phyloP scores from a whole-genome alignment of 495 filamentous ascomycete species.

The Stereocaulon alpinum region DNA sequence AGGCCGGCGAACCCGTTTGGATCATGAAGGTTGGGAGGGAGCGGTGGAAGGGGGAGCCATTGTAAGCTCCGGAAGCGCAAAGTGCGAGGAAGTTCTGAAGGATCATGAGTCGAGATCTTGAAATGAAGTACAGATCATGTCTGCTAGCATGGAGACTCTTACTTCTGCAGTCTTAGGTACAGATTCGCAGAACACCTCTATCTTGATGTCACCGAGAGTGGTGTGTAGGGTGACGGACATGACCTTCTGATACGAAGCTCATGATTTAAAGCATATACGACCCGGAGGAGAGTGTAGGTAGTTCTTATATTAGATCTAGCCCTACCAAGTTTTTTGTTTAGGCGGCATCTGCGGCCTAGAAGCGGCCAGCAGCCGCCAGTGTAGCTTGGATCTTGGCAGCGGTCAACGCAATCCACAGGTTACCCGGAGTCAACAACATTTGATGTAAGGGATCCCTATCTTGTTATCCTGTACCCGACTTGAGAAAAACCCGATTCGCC shows the following conservation, averaged over 20 bases:
- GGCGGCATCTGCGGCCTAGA: conserved; percentile 13
- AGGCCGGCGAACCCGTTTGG: conserved; percentile 58
- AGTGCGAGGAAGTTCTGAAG: conserved; percentile 89
- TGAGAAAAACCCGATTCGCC: neutral
- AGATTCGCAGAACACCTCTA: conserved; percentile 92
- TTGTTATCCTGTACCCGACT: neutral
- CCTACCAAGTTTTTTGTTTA: neutral
- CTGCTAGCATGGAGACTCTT: conserved; percentile 8
- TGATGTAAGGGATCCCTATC: neutral
- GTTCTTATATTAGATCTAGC: neutral
- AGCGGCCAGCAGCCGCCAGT: conserved; percentile 1
- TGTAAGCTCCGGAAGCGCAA: conserved; percentile 80
- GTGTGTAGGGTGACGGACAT: conserved; percentile 70
- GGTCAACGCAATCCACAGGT: conserved; percentile 9
- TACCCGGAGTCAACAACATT: neutral
- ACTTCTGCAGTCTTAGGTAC: conserved; percentile 83
- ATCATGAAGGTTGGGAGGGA: conserved; percentile 85
- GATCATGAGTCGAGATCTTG: neutral
- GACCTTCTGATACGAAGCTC: neutral
- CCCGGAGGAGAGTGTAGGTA: neutral
- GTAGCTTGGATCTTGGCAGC: neutral
- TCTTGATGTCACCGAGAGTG: conserved; percentile 79
- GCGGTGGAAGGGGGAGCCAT: conserved; percentile 84
- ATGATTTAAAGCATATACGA: neutral
- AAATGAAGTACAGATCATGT: neutral